These are phyloP conservation scores for Lodderomyces margitis DNA, from an alignment of 1,139 yeast genomes.

Conservation along the genomic window DNA sequence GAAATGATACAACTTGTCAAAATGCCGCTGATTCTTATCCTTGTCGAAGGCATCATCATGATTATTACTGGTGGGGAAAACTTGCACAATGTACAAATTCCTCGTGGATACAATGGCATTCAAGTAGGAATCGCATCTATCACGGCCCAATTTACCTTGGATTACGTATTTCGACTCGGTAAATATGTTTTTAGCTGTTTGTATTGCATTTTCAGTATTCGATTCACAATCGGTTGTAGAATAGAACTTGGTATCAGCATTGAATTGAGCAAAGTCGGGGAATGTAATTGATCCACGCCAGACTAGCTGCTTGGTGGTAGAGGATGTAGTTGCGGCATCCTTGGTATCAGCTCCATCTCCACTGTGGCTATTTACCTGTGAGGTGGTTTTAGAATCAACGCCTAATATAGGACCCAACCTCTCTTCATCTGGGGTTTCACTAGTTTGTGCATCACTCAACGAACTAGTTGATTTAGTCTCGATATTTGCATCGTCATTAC, in stretches of 20 bases:
- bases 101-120: constrained; percentile 43
- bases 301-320: constrained; percentile 16
- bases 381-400: constrained; percentile 1
- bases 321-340: constrained; percentile 3
- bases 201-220: constrained; percentile 26
- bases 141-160: constrained; percentile 61
- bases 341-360: neutral
- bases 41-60: constrained; percentile 2
- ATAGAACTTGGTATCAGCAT: constrained; percentile 43
- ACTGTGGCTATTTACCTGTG: neutral
- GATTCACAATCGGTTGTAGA: constrained; percentile 29
- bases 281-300: constrained; percentile 61
- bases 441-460: constrained; percentile 2
- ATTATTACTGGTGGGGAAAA: constrained; percentile 20
- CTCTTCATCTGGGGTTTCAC: constrained; percentile 18
- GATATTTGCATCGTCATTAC: neutral
- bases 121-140: constrained; percentile 58
- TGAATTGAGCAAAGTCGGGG: constrained; percentile 53
- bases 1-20: constrained; percentile 52
- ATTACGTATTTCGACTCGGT: constrained; percentile 39
- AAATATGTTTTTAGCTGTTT: constrained; percentile 31
- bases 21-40: constrained; percentile 18
- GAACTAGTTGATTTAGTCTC: constrained; percentile 1
- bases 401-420: constrained; percentile 22
- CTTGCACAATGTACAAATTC: constrained; percentile 49